Conservation (phyloP, 2,329 filamentous ascomycete genomes). For the Chrysosphaeria jannelii region DNA sequence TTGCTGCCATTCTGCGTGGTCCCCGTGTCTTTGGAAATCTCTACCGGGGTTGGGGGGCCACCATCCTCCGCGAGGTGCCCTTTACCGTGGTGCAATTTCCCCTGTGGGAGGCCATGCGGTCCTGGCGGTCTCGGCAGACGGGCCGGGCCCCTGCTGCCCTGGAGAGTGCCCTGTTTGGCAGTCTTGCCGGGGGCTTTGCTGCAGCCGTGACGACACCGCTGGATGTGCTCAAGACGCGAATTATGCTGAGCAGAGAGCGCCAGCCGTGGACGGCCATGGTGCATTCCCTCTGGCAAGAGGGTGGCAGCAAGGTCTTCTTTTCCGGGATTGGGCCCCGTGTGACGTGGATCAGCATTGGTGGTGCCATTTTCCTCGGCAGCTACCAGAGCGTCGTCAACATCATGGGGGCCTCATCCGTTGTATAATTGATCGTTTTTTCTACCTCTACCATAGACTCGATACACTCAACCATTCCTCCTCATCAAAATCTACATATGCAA, state of each 20-base stretch:
- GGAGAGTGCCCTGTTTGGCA: constrained; percentile 67
- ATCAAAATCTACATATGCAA: too few species aligned
- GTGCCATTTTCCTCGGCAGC: constrained; percentile 77
- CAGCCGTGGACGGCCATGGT: constrained; percentile 29
- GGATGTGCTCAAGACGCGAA: constrained; percentile 85
- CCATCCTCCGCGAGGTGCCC: constrained; percentile 80
- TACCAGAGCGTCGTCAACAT: constrained; percentile 73
- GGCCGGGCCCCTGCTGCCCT: constrained; percentile 26
- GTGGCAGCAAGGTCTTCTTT: constrained; percentile 40
- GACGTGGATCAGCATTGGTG: constrained; percentile 83
- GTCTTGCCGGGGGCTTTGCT: constrained; percentile 53
- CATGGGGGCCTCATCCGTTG: constrained; percentile 15
- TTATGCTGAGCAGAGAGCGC: constrained; percentile 61
- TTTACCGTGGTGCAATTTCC: constrained; percentile 96
- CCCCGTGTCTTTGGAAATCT: constrained; percentile 43
- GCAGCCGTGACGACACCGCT: constrained; percentile 75
- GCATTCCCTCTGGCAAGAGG: constrained; percentile 28
- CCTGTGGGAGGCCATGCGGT: constrained; percentile 81
- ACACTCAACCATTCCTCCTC: too few species aligned
- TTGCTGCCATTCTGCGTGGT: constrained; percentile 35
- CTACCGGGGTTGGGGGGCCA: constrained; percentile 78
- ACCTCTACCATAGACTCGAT: too few species aligned
- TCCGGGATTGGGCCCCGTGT: constrained; percentile 53
- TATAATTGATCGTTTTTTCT: too few species aligned
- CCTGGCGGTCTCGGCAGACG: constrained; percentile 17